Percentiles rank a stretch among this genome's conserved stretches.
phyloP scores from a whole-genome alignment of 1,284 basidiomycete species.

The Sporisorium reilianum region DNA sequence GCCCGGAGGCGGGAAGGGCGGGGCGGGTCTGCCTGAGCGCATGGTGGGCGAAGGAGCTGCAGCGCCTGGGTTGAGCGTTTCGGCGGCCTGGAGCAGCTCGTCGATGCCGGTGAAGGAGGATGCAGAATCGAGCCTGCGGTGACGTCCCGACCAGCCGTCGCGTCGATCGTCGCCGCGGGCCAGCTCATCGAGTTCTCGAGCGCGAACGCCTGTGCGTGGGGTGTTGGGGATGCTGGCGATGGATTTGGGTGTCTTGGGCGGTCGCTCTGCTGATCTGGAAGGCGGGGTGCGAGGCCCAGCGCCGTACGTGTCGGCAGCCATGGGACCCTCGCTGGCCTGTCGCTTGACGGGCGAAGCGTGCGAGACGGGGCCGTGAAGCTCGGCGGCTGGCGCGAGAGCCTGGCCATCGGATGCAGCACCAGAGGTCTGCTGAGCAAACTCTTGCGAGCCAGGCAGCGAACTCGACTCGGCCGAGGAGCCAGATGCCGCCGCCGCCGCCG shows the following conservation, averaged over 20 bases:
- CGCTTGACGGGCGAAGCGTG: constrained; percentile 48
- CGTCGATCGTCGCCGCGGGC: constrained; percentile 37
- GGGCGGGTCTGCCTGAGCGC: constrained; percentile 25
- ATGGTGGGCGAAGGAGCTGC: constrained; percentile 36
- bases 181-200: constrained; percentile 38
- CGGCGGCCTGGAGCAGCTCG: constrained; percentile 67
- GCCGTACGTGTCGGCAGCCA: constrained; percentile 28
- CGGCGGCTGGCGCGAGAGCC: constrained; percentile 38
- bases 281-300: constrained; percentile 41
- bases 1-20: constrained; percentile 21
- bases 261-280: constrained; percentile 32
- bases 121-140: constrained; percentile 43
- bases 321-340: constrained; percentile 48
- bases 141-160: constrained; percentile 42
- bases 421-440: constrained; percentile 6
- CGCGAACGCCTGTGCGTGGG: constrained; percentile 41
- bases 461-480: constrained; percentile 19
- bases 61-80: constrained; percentile 61
- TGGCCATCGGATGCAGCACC: constrained; percentile 8
- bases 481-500: constrained; percentile 18
- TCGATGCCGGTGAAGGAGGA: constrained; percentile 65
- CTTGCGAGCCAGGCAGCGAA: constrained; percentile 31
- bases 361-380: constrained; percentile 17
- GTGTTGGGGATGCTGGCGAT: constrained; percentile 37
- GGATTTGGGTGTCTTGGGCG: constrained; percentile 47